These are phyloP conservation scores for Croton laevigatus DNA, from an alignment of 441 rosid species.

Conservation along the genomic window DNA sequence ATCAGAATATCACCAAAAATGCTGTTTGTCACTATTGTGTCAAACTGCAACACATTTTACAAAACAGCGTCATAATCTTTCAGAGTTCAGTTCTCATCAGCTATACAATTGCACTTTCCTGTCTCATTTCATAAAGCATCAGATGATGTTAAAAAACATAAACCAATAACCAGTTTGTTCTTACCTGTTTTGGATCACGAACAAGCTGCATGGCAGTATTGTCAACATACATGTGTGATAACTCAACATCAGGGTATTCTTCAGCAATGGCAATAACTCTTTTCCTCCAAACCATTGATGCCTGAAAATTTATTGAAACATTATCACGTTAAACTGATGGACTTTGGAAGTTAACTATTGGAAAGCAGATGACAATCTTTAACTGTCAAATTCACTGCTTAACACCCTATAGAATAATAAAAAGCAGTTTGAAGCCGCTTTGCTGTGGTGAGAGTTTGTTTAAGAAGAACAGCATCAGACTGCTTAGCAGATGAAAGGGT, in stretches of 20 bases:
- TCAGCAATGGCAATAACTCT: slow-evolving; percentile 65
- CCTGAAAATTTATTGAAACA: slow-evolving; percentile 40
- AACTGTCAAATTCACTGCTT: too few relatives aligned
- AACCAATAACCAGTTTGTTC: slow-evolving; percentile 2
- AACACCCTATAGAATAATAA: background rate
- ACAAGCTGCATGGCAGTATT: slow-evolving; percentile 98
- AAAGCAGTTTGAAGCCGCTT: too few relatives aligned
- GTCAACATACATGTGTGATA: slow-evolving; percentile 95
- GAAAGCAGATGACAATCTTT: too few relatives aligned
- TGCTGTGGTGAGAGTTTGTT: too few relatives aligned
- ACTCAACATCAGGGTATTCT: slow-evolving; percentile 86
- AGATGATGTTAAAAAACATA: background rate
- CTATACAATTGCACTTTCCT: slow-evolving; percentile 2
- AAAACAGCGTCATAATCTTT: slow-evolving; percentile 3
- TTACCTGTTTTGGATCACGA: slow-evolving; percentile 88
- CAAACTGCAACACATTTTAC: slow-evolving; percentile 65
- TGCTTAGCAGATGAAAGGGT: slow-evolving; percentile 66
- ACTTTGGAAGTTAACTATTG: background rate
- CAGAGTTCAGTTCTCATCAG: slow-evolving; percentile 4
- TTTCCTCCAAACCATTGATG: slow-evolving; percentile 90
- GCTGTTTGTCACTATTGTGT: slow-evolving; percentile 94
- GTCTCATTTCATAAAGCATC: background rate
- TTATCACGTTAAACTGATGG: background rate
- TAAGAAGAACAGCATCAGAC: slow-evolving; percentile 74
- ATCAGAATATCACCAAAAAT: slow-evolving; percentile 96